A percentile compares a stretch with the other conserved stretches of the same genome.
phyloP scores from a whole-genome alignment of 1,284 basidiomycete genomes.

The Mycosarcoma maydis region DNA sequence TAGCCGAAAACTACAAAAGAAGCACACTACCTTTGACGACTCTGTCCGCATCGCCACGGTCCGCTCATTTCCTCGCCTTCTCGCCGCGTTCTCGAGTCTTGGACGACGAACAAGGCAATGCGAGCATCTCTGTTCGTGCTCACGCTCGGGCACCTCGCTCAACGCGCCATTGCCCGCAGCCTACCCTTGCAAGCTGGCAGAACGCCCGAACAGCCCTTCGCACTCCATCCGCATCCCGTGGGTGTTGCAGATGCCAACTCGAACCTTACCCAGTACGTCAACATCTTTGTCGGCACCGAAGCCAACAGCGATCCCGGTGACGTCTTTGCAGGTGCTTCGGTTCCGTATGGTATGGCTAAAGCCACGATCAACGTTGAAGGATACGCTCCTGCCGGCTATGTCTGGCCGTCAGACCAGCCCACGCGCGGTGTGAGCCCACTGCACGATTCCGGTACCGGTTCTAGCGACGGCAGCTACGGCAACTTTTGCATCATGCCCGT shows the following conservation, averaged over 20 bases:
- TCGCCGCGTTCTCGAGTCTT: background rate
- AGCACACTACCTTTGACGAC: background rate
- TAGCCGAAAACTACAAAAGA: background rate
- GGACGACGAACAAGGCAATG: slow-evolving; percentile 2
- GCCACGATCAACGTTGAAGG: slow-evolving; percentile 54
- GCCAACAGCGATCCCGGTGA: slow-evolving; percentile 45
- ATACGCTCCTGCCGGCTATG: slow-evolving; percentile 58
- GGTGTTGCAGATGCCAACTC: background rate
- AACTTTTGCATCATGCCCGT: slow-evolving; percentile 60
- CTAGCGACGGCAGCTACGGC: slow-evolving; percentile 52
- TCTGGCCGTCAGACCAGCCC: slow-evolving; percentile 32
- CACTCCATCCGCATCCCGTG: background rate
- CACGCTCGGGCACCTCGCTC: background rate
- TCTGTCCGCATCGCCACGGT: background rate
- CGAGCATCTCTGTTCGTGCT: background rate
- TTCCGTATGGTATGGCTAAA: slow-evolving; percentile 61
- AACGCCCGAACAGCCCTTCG: slow-evolving; percentile 16
- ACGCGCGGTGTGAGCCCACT: slow-evolving; percentile 55
- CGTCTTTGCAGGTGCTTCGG: slow-evolving; percentile 52
- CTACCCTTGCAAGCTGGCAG: slow-evolving; percentile 5
- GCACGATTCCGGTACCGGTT: slow-evolving; percentile 61
- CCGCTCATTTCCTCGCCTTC: background rate
- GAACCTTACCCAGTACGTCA: slow-evolving; percentile 35
- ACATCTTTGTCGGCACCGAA: slow-evolving; percentile 44
- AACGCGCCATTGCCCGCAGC: background rate